Conservation (phyloP, 2,329 filamentous ascomycete genomes). For the Alternaria incomplexa region DNA sequence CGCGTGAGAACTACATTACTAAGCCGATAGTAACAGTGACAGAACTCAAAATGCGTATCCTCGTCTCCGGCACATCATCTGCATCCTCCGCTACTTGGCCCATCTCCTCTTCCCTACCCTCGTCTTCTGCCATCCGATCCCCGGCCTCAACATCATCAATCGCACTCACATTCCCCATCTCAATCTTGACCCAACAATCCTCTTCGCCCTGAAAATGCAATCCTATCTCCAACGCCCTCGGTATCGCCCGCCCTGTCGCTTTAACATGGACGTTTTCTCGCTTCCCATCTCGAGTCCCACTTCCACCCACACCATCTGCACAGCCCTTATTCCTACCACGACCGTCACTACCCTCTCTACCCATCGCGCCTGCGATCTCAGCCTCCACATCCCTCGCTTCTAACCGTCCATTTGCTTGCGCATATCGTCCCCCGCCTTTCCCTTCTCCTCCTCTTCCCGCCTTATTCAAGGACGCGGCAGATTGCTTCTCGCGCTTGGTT, state of each 20-base stretch:
- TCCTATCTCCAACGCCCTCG: slow-evolving; percentile 67
- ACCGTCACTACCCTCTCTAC: neutral
- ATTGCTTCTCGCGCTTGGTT: slow-evolving; percentile 58
- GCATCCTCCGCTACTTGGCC: slow-evolving; percentile 23
- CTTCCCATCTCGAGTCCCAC: neutral
- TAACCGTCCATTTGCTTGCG: slow-evolving; percentile 31
- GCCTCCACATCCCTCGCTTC: slow-evolving; percentile 40
- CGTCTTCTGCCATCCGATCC: slow-evolving; percentile 2
- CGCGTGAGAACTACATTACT: slow-evolving; percentile 12
- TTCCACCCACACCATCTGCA: slow-evolving; percentile 5
- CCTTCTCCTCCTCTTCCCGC: neutral
- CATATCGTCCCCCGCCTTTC: neutral
- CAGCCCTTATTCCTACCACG: neutral
- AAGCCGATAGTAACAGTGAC: slow-evolving; percentile 43
- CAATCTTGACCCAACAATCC: slow-evolving; percentile 64
- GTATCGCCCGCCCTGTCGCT: slow-evolving; percentile 71
- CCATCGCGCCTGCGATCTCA: slow-evolving; percentile 31
- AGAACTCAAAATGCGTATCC: slow-evolving; percentile 45
- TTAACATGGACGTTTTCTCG: slow-evolving; percentile 64
- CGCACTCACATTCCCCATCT: slow-evolving; percentile 68
- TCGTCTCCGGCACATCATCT: slow-evolving; percentile 50
- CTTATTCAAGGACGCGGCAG: slow-evolving; percentile 10
- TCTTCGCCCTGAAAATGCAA: slow-evolving; percentile 68
- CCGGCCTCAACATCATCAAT: slow-evolving; percentile 68
- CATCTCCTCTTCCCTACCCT: slow-evolving; percentile 3